These are phyloP conservation scores for Coemansia sp. DNA, from an alignment of 192 early-diverging fungal species.

Conservation along the genomic window DNA sequence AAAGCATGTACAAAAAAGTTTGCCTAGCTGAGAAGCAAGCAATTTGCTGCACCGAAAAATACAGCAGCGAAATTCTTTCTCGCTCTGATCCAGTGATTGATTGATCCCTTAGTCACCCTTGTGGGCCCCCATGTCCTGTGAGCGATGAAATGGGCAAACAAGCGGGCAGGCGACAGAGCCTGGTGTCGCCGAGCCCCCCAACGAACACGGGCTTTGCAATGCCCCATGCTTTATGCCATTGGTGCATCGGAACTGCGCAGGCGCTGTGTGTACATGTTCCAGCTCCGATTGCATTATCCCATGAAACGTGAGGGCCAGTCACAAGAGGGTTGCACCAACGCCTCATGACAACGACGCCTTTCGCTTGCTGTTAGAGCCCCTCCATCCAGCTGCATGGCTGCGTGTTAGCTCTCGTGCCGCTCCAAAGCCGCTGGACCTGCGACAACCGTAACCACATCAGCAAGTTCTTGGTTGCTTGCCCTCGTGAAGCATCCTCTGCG, in stretches of 20 bases:
- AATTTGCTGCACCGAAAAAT: background rate
- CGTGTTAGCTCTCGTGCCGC: background rate
- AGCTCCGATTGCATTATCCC: background rate
- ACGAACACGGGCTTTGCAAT: background rate
- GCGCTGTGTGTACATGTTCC: background rate
- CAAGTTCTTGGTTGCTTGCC: background rate
- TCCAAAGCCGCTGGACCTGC: background rate
- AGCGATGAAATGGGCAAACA: background rate
- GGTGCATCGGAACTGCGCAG: background rate
- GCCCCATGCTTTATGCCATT: background rate
- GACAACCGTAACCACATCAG: background rate
- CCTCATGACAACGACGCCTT: background rate
- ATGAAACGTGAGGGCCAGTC: background rate
- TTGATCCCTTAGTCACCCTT: background rate
- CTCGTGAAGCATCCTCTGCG: background rate
- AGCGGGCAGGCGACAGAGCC: background rate
- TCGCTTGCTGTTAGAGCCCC: background rate
- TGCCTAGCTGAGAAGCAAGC: background rate
- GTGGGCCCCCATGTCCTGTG: background rate
- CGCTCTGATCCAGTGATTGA: background rate
- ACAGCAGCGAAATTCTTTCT: background rate
- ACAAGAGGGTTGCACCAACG: background rate
- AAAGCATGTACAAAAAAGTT: background rate
- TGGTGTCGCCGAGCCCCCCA: background rate
- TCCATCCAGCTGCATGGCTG: background rate